Base-by-base conservation (phyloP, 2,329 filamentous ascomycete species). In the Epichloe gansuensis region DNA sequence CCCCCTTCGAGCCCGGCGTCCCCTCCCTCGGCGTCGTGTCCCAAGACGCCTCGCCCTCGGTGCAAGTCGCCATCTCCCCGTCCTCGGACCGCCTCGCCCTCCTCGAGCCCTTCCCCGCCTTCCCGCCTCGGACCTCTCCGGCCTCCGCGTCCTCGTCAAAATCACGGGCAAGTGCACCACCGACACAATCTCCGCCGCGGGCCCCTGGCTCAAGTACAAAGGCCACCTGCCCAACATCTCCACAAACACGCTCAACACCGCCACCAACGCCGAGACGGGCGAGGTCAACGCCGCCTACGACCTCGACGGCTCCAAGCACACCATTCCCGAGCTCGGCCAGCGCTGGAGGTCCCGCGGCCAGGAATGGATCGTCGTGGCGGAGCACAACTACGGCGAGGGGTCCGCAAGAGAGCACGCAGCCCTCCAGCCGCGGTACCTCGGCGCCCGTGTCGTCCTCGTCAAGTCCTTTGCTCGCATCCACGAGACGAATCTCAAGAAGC, bases 191-290 rank as follows among this genome's bases (percentile, higher is more conserved):
- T 97, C 91, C 39, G 91, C 91, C 37, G 91, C 91, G 1, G 91
- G 91, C 5, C 91, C 91, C 15, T 97, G 91, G 91, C 81, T 98
- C 60, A 97, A 97, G 73, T 98, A 97, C 82, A 97, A 97, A 77
- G 93, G 93, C 57, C 93, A 98, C 71, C 81, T 98, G 57, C 89
- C 93, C 68, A 98, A 98, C 76, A 98, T 98, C 69, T 87, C 85
- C 61, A 89, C 89, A 66, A 98, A 98, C 79, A 98, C 93, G 2
- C 82, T 98, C 59, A 96, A 96, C 72, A 93, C 90, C 51, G 93
- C 93, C 55, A 78, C 91, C 66, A 96, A 96, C 69, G 90, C 87
- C 44, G 88, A 88, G 57, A 98, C 91, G 0, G 86, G 85, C 60
- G 91, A 95, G 70, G 91, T 93, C 58, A 97, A 97, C 69, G 83